Conservation (phyloP, 352 stramenopile species). For the Pythium phragmitis region DNA sequence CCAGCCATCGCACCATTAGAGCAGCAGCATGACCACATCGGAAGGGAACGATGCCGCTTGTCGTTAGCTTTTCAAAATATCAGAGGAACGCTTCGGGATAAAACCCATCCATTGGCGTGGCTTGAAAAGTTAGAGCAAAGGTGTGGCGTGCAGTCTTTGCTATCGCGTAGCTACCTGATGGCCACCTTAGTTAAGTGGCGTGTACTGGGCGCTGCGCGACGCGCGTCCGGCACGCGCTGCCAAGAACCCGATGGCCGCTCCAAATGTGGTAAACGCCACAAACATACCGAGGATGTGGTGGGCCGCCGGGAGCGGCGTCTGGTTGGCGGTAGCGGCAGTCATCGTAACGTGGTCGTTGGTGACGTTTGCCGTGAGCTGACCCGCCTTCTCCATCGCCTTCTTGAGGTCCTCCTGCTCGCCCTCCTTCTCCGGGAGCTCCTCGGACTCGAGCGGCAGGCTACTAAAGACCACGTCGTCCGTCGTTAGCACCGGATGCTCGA, state of each 20-base stretch:
- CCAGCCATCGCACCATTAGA: conserved; percentile 8
- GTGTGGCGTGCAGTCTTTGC: no score
- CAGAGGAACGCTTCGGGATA: no score
- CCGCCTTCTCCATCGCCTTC: conserved; percentile 13
- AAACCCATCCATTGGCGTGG: no score
- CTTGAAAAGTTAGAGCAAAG: background rate
- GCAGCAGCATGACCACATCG: background rate
- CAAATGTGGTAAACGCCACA: conserved; percentile 35
- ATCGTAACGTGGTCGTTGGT: conserved; percentile 13
- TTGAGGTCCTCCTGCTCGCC: conserved; percentile 20
- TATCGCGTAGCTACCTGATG: no score
- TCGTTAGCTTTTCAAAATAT: no score
- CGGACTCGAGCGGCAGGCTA: conserved; percentile 40
- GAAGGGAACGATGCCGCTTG: background rate
- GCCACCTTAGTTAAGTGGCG: conserved; percentile 24
- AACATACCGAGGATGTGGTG: conserved; percentile 33
- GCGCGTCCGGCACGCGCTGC: conserved; percentile 24
- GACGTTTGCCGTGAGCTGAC: conserved; percentile 3
- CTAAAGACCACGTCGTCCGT: conserved; percentile 54
- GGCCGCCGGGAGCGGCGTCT: conserved; percentile 15
- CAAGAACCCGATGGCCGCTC: conserved; percentile 31
- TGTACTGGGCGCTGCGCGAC: conserved; percentile 32
- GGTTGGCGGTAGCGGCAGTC: conserved; percentile 1
- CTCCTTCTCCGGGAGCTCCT: conserved; percentile 40
- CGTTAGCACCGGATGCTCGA: conserved; percentile 85